Percentiles rank a stretch among this genome's conserved stretches.
Evolutionary conservation across 129 eudicot species (phyloP).

Genomic region (Centaurea solstitialis): DNA sequence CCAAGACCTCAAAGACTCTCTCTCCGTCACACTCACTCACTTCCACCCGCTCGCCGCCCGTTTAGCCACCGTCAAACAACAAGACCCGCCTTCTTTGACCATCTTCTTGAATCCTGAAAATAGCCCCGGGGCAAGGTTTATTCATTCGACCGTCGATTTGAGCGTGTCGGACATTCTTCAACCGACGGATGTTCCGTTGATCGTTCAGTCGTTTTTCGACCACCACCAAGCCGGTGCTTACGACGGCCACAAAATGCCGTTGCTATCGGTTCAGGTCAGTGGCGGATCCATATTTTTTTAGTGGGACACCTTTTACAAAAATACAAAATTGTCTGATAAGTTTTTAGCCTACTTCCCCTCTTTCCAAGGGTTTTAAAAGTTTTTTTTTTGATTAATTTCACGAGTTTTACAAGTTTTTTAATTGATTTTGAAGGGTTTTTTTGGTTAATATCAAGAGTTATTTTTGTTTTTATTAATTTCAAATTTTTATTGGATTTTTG

Average conservation of each 20-base stretch:
- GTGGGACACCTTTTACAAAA: no score
- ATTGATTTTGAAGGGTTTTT: no score
- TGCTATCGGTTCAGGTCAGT: constrained; percentile 24
- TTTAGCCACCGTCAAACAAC: constrained; percentile 32
- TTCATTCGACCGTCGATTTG: constrained; percentile 39
- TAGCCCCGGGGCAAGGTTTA: constrained; percentile 63
- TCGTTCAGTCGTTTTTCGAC: constrained; percentile 61
- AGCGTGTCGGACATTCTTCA: constrained; percentile 39
- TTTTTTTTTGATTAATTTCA: no score
- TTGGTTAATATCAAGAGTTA: no score
- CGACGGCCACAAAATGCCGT: constrained; percentile 47
- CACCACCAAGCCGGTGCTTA: constrained; percentile 48
- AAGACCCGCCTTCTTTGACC: constrained; percentile 31
- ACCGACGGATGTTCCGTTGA: constrained; percentile 48
- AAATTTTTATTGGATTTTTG: no score
- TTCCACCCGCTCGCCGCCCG: constrained; percentile 72
- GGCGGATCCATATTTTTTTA: no score
- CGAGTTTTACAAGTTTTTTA: no score
- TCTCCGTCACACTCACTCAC: constrained; percentile 51
- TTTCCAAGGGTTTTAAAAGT: no score
- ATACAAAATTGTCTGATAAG: no score
- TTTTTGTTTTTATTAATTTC: no score
- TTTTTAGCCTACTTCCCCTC: no score
- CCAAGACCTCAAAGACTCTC: constrained; percentile 50
- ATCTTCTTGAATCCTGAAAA: constrained; percentile 39